Evolutionary conservation across 306 rosid genomes (phyloP).

Genomic region (Cicer chorassanicum): DNA sequence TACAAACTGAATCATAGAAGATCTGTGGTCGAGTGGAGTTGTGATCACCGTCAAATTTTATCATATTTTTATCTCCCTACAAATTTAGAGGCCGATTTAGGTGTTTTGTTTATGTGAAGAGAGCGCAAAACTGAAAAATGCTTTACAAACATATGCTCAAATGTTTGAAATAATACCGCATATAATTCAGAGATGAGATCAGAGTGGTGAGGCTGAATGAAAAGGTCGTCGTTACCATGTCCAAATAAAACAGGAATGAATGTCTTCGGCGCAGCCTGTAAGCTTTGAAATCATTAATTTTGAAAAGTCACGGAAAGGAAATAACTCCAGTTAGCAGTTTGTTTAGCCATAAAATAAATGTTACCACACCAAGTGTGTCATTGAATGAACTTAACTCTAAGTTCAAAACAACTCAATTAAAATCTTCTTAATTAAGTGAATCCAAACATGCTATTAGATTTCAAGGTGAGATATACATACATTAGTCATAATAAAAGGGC

Average conservation of each 20-base stretch:
- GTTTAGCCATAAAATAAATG: constrained; percentile 21
- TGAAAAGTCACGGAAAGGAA: constrained; percentile 38
- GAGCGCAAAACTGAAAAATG: constrained; percentile 19
- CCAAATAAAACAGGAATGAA: constrained; percentile 92
- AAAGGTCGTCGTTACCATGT: constrained; percentile 82
- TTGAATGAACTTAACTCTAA: background rate
- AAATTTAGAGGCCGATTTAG: constrained; percentile 44
- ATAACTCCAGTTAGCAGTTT: constrained; percentile 19
- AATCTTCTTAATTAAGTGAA: too few species aligned
- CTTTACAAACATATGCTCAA: background rate
- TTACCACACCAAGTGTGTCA: background rate
- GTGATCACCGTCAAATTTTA: constrained; percentile 92
- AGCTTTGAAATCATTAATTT: constrained; percentile 40
- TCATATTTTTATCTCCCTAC: constrained; percentile 86
- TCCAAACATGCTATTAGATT: too few species aligned
- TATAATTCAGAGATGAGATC: constrained; percentile 74
- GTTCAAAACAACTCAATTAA: background rate
- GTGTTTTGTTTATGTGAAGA: constrained; percentile 17
- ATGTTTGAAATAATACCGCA: constrained; percentile 58
- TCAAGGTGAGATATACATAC: background rate
- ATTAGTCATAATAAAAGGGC: too few species aligned
- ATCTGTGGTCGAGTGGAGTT: constrained; percentile 95
- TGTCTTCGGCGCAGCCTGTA: constrained; percentile 84
- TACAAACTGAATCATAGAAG: constrained; percentile 83
- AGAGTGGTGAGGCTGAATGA: constrained; percentile 81